These are phyloP conservation scores for Saccharomycopsis oosterbeekiorum DNA, from an alignment of 805 yeast genomes.

Conservation along the genomic window DNA sequence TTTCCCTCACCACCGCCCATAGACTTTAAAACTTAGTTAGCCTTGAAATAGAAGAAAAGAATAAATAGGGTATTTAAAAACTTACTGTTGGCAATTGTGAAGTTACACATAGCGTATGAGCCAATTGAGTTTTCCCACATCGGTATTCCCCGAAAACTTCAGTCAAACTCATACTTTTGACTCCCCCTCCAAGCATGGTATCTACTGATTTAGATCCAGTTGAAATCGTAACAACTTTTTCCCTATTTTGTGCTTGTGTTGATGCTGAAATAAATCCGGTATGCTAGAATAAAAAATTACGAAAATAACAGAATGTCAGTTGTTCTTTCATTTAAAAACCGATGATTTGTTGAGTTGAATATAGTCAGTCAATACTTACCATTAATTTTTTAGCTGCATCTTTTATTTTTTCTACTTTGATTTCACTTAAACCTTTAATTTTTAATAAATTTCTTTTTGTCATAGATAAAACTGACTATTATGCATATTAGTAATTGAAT, in stretches of 20 bases:
- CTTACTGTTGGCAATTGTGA: constrained; percentile 53
- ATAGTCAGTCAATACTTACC: constrained; percentile 15
- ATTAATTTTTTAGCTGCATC: constrained; percentile 60
- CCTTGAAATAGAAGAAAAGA: background rate
- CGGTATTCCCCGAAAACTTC: constrained; percentile 76
- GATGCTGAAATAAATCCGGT: constrained; percentile 70
- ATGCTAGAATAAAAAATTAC: constrained; percentile 27
- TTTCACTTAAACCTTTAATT: constrained; percentile 66
- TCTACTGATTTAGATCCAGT: constrained; percentile 68
- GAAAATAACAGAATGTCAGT: background rate
- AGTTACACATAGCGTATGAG: constrained; percentile 71
- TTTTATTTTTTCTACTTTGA: constrained; percentile 68
- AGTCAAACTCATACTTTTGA: constrained; percentile 67
- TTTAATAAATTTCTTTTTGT: constrained; percentile 55
- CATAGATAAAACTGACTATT: constrained; percentile 43
- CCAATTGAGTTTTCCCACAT: constrained; percentile 75
- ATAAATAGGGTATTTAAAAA: background rate
- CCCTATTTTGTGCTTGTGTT: constrained; percentile 53
- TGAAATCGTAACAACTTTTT: constrained; percentile 52
- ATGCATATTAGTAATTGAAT: background rate
- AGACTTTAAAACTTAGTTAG: constrained; percentile 22
- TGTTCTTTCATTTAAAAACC: background rate
- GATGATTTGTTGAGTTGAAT: too few relatives aligned
- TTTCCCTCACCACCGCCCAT: constrained; percentile 79
- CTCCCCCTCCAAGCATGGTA: constrained; percentile 62